phyloP scores from a whole-genome alignment of 768 basidiomycete genomes.

The Rhodotorula diobovata region DNA sequence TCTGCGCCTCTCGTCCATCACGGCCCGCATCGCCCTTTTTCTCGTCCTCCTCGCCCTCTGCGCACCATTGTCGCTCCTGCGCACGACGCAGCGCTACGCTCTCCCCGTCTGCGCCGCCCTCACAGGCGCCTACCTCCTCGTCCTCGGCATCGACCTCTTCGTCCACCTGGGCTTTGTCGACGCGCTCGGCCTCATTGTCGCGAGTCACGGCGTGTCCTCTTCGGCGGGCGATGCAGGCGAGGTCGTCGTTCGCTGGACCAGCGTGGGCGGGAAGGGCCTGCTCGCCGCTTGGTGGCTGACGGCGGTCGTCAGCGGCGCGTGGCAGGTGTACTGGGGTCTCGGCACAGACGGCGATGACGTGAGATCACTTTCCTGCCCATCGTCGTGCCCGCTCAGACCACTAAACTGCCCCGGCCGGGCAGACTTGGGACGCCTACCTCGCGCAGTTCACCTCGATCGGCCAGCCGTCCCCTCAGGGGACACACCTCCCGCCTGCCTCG shows the following conservation, averaged over 20 bases:
- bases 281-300: constrained; percentile 27
- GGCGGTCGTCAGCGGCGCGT: not conserved
- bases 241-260: not conserved
- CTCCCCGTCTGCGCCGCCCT: constrained; percentile 6
- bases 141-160: constrained; percentile 23
- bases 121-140: constrained; percentile 13
- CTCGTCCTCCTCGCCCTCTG: not conserved
- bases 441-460: not conserved
- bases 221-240: not conserved
- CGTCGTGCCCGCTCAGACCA: no score
- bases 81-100: not conserved
- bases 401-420: no score
- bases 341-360: constrained; percentile 29
- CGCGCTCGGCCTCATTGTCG: constrained; percentile 9
- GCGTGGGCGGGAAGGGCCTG: constrained; percentile 1
- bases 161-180: constrained; percentile 17
- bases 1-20: not conserved
- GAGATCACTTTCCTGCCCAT: not conserved
- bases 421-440: constrained; percentile 34
- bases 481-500: not conserved
- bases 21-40: constrained; percentile 15
- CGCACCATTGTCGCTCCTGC: not conserved
- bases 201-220: not conserved
- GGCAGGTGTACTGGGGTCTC: constrained; percentile 24
- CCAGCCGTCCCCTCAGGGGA: constrained; percentile 1